Evolutionary conservation across 2,329 filamentous ascomycete species (phyloP).

Genomic region (Escovopsis weberi): DNA sequence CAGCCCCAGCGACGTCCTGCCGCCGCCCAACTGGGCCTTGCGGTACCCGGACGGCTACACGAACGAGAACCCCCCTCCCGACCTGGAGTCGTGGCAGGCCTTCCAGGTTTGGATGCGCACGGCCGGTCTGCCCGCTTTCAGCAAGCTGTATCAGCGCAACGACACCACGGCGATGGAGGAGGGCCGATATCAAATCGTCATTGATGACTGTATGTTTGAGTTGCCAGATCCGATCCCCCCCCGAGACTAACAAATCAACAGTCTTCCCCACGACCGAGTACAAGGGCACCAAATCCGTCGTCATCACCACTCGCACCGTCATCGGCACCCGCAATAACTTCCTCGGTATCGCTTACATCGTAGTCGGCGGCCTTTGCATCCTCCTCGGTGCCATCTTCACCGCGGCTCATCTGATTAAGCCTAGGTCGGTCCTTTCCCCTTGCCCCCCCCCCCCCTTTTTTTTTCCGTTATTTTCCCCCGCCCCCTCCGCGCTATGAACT

Average conservation of each 20-base stretch:
- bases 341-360: slow-evolving; percentile 89
- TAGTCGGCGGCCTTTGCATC: slow-evolving; percentile 86
- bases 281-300: slow-evolving; percentile 75
- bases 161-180: slow-evolving; percentile 50
- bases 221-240: too few relatives aligned
- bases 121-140: slow-evolving; percentile 83
- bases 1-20: slow-evolving; percentile 48
- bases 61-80: slow-evolving; percentile 46
- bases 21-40: slow-evolving; percentile 73
- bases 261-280: slow-evolving; percentile 70
- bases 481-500: neutral
- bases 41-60: slow-evolving; percentile 61
- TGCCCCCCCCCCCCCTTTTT: slow-evolving; percentile 1
- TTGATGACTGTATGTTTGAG: slow-evolving; percentile 56
- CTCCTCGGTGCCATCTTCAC: slow-evolving; percentile 80
- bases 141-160: slow-evolving; percentile 81
- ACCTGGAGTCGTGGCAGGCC: slow-evolving; percentile 61
- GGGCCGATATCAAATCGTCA: slow-evolving; percentile 63
- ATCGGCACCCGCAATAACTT: slow-evolving; percentile 94
- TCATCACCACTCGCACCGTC: slow-evolving; percentile 79
- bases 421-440: slow-evolving; percentile 44
- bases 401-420: slow-evolving; percentile 78
- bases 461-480: neutral
- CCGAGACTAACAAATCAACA: slow-evolving; percentile 19
- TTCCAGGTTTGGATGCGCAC: slow-evolving; percentile 99